Conservation (phyloP, 2,329 filamentous ascomycete species). For the Trichoderma oligosporum region DNA sequence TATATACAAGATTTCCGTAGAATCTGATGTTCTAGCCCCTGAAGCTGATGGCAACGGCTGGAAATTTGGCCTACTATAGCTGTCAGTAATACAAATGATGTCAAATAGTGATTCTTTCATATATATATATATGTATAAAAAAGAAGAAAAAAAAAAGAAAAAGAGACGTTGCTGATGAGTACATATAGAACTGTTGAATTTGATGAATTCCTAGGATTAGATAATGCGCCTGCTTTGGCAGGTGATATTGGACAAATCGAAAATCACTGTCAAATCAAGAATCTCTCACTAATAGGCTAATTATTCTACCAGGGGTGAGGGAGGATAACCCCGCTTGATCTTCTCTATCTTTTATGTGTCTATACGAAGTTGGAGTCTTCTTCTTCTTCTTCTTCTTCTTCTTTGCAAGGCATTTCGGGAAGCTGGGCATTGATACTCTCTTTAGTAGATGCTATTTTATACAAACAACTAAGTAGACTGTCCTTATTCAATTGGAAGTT, state of each 20-base stretch:
- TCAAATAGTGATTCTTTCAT: background rate
- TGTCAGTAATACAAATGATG: conserved; percentile 2
- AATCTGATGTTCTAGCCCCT: conserved; percentile 23
- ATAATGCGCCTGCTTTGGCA: background rate
- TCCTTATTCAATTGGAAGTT: no score
- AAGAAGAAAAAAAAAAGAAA: no score
- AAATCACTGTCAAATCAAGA: background rate
- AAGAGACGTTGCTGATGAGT: background rate
- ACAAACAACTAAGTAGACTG: no score
- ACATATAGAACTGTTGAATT: background rate
- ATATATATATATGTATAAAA: no score
- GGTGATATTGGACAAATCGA: background rate
- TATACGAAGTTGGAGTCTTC: no score
- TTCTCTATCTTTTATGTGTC: no score
- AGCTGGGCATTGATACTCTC: no score
- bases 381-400: no score
- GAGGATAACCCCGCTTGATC: background rate
- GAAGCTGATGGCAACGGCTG: conserved; percentile 18
- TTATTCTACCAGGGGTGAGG: background rate
- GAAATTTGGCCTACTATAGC: conserved; percentile 23
- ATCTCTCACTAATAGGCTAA: background rate
- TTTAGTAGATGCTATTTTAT: no score
- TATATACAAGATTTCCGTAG: conserved; percentile 23
- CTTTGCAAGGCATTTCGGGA: no score
- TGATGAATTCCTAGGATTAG: background rate